Conservation (phyloP, 2,329 filamentous ascomycete species). For the Hymenotorrendiella dingleyae region DNA sequence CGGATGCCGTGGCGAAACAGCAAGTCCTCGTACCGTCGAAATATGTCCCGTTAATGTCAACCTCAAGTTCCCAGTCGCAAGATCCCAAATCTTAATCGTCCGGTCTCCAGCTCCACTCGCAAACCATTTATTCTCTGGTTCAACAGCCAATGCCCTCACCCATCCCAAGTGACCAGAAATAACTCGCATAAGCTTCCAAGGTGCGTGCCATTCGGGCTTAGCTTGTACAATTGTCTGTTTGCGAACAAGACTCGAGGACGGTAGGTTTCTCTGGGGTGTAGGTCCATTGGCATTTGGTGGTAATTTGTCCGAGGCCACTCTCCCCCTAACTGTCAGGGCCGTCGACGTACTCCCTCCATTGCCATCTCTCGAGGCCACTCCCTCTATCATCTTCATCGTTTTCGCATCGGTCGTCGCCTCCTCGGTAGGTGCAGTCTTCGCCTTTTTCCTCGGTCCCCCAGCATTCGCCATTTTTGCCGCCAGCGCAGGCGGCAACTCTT, state of each 20-base stretch:
- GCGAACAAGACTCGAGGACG: conserved; percentile 53
- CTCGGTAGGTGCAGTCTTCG: conserved; percentile 42
- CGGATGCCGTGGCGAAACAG: conserved; percentile 86
- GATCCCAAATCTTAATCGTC: conserved; percentile 98
- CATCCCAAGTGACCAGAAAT: conserved; percentile 95
- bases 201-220: conserved; percentile 92
- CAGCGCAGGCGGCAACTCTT: conserved; percentile 69
- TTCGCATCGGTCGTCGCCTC: conserved; percentile 34
- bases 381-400: conserved; percentile 63
- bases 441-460: conserved; percentile 54
- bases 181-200: conserved; percentile 97
- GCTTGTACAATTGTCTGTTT: conserved; percentile 55
- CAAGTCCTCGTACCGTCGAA: conserved; percentile 84
- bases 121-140: conserved; percentile 97
- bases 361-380: conserved; percentile 41
- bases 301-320: conserved; percentile 33
- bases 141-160: conserved; percentile 84
- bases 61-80: conserved; percentile 78
- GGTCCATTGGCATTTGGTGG: conserved; percentile 51
- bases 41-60: conserved; percentile 92
- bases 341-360: conserved; percentile 41
- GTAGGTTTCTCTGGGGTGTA: conserved; percentile 42
- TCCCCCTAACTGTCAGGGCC: conserved; percentile 48
- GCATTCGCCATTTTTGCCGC: conserved; percentile 71
- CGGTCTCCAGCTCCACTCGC: conserved; percentile 91